phyloP scores from a whole-genome alignment of 2,329 filamentous ascomycete genomes.

The Juglanconis juglandina region DNA sequence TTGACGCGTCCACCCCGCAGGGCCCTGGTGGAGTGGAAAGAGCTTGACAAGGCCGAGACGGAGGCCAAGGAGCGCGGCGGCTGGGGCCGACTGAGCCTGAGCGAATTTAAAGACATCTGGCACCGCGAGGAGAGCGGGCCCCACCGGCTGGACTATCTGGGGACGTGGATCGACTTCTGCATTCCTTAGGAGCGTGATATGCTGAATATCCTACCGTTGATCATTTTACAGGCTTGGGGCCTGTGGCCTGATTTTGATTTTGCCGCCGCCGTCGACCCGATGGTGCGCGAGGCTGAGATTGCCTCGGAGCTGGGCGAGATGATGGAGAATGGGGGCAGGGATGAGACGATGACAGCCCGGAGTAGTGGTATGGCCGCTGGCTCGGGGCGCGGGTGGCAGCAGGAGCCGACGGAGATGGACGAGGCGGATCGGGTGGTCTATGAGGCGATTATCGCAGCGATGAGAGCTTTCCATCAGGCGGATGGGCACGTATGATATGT shows the following conservation, averaged over 20 bases:
- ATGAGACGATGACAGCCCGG: no score
- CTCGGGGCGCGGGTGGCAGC: no score
- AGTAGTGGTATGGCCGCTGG: no score
- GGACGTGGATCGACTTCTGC: constrained; percentile 85
- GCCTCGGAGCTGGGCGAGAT: neutral
- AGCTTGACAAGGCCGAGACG: constrained; percentile 61
- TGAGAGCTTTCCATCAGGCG: no score
- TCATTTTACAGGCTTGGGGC: constrained; percentile 2
- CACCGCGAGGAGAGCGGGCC: constrained; percentile 60
- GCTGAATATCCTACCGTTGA: neutral
- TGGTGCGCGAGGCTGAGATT: neutral
- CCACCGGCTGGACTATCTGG: constrained; percentile 73
- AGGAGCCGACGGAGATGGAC: no score
- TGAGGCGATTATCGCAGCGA: no score
- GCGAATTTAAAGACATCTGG: constrained; percentile 77
- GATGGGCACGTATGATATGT: no score
- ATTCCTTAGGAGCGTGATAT: constrained; percentile 46
- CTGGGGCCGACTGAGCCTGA: constrained; percentile 71
- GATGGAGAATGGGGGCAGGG: neutral
- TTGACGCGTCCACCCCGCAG: constrained; percentile 22
- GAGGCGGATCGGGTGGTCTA: no score
- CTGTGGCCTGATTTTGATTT: neutral
- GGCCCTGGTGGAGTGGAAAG: constrained; percentile 47
- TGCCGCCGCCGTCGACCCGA: neutral
- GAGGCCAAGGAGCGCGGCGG: constrained; percentile 72